These are phyloP conservation scores for Ophiostoma sp. DNA, from an alignment of 2,329 filamentous ascomycete genomes.

Conservation along the genomic window DNA sequence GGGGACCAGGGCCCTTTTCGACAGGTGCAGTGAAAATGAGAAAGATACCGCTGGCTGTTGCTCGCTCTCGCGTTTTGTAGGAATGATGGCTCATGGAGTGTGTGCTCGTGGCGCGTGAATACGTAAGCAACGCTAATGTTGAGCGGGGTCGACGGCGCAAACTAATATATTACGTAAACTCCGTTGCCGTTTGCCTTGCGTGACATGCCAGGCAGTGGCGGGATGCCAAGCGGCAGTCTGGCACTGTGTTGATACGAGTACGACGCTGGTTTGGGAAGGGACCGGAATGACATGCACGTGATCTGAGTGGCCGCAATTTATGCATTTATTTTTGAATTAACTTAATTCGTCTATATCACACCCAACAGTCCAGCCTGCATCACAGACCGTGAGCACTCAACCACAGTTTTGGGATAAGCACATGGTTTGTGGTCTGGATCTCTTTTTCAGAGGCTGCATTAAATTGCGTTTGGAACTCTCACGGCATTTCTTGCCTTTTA, in stretches of 20 bases:
- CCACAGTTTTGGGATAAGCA: not conserved
- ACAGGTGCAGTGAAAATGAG: not conserved
- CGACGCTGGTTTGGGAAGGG: not conserved
- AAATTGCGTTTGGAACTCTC: not conserved
- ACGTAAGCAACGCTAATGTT: slow-evolving; percentile 13
- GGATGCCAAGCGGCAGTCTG: not conserved
- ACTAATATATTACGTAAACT: slow-evolving; percentile 21
- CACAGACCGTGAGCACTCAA: not conserved
- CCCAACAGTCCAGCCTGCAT: not conserved
- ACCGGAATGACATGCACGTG: not conserved
- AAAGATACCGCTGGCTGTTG: not conserved
- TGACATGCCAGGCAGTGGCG: not conserved
- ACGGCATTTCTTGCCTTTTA: not conserved
- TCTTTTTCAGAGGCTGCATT: not conserved
- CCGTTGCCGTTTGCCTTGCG: too few species aligned
- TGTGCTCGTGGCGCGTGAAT: slow-evolving; percentile 11
- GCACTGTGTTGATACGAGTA: slow-evolving; percentile 12
- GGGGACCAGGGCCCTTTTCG: not conserved
- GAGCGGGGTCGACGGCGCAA: not conserved
- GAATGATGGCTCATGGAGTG: not conserved
- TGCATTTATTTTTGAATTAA: not conserved
- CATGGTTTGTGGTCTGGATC: not conserved
- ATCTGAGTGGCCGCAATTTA: not conserved
- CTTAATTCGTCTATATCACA: slow-evolving; percentile 6
- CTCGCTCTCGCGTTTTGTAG: not conserved